These are phyloP conservation scores for Clathrus columnatus DNA, from an alignment of 768 basidiomycete species.

Conservation along the genomic window DNA sequence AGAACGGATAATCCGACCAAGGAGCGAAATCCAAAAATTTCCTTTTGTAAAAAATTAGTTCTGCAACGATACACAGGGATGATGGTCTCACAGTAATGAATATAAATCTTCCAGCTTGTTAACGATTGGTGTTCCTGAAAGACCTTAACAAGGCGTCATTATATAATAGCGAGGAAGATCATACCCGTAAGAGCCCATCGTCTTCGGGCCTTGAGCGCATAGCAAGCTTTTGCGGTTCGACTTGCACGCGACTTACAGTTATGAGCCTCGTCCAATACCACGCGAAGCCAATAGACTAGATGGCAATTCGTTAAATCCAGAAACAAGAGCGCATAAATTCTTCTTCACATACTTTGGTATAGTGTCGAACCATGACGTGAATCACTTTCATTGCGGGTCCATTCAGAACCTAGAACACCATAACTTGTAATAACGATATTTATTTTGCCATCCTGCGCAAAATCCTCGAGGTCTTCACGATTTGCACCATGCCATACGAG, in stretches of 20 bases:
- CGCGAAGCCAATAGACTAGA: constrained; percentile 70
- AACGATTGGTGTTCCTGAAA: constrained; percentile 81
- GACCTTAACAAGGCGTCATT: background rate
- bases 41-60: constrained; percentile 26
- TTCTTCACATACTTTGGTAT: constrained; percentile 53
- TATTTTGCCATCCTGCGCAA: constrained; percentile 49
- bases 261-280: constrained; percentile 91
- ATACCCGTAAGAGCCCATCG: constrained; percentile 87
- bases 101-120: constrained; percentile 89
- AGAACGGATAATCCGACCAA: constrained; percentile 81
- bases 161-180: constrained; percentile 4
- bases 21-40: constrained; percentile 73
- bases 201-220: constrained; percentile 66
- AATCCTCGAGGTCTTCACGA: constrained; percentile 59
- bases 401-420: constrained; percentile 85
- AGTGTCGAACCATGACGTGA: constrained; percentile 38
- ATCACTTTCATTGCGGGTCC: constrained; percentile 59
- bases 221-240: constrained; percentile 83
- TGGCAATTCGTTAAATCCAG: constrained; percentile 4
- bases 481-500: constrained; percentile 87
- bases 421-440: constrained; percentile 90
- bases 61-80: background rate
- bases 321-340: background rate
- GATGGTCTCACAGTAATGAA: constrained; percentile 52
- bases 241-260: constrained; percentile 86